Evolutionary conservation across 768 basidiomycete genomes (phyloP).

Genomic region (Mycena galericulata): DNA sequence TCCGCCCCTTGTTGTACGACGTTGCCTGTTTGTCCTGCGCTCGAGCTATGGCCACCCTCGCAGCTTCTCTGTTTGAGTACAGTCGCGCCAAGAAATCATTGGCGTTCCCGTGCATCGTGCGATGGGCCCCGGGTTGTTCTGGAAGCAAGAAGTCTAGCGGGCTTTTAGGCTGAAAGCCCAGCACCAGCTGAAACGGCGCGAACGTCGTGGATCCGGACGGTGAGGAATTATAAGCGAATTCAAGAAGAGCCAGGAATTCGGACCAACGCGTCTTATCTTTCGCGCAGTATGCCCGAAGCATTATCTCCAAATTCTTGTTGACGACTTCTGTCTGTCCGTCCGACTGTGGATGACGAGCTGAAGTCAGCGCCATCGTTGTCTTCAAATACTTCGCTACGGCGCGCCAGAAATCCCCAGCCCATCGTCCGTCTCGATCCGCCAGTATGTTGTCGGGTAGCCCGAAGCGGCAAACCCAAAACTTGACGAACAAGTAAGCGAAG

Average conservation of each 20-base stretch:
- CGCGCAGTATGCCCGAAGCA: not conserved
- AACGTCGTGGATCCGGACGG: not conserved
- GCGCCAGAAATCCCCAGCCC: conserved; percentile 21
- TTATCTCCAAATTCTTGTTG: not conserved
- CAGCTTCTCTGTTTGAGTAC: not conserved
- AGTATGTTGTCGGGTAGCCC: conserved; percentile 16
- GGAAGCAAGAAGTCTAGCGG: not conserved
- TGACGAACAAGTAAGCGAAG: not conserved
- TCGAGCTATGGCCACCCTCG: not conserved
- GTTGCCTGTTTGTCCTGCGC: not conserved
- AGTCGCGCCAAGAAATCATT: not conserved
- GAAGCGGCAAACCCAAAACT: not conserved
- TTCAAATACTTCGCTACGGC: not conserved
- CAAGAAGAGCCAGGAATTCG: not conserved
- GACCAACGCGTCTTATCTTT: not conserved
- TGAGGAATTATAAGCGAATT: not conserved
- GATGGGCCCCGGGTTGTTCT: not conserved
- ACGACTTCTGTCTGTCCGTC: not conserved
- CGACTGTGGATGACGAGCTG: not conserved
- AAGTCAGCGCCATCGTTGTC: not conserved
- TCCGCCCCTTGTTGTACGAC: not conserved
- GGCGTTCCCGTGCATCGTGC: not conserved
- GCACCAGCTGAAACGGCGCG: not conserved
- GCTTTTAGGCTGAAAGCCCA: not conserved
- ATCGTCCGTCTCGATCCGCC: conserved; percentile 16